Percentiles rank a stretch among this genome's conserved stretches.
phyloP scores from a whole-genome alignment of 2,329 filamentous ascomycete genomes.

The Verticillium tricorpus region DNA sequence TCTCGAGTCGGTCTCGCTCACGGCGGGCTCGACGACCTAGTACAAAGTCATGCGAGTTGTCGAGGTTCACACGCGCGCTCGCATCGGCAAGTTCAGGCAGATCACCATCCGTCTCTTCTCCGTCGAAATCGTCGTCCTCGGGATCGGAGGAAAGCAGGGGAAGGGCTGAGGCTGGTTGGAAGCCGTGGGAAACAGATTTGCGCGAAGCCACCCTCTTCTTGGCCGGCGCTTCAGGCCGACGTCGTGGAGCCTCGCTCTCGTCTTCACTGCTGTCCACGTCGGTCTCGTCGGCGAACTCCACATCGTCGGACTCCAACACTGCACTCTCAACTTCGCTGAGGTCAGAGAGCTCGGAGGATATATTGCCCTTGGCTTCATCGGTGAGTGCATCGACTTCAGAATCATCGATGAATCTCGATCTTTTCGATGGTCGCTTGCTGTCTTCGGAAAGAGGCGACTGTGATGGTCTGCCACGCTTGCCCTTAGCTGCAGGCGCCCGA shows the following conservation, averaged over 20 bases:
- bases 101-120: slow-evolving; percentile 1
- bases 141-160: not conserved
- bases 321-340: slow-evolving; percentile 7
- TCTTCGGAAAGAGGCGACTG: not conserved
- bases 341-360: not conserved
- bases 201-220: not conserved
- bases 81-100: slow-evolving; percentile 1
- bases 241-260: slow-evolving; percentile 3
- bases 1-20: slow-evolving; percentile 65
- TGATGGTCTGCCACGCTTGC: not conserved
- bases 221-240: not conserved
- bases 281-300: slow-evolving; percentile 13
- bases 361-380: not conserved
- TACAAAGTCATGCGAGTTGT: not conserved
- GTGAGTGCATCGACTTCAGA: not conserved
- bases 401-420: not conserved
- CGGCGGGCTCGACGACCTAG: slow-evolving; percentile 17
- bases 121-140: slow-evolving; percentile 1
- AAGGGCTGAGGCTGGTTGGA: not conserved
- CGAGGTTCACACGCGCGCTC: slow-evolving; percentile 13
- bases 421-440: slow-evolving; percentile 1
- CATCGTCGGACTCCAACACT: slow-evolving; percentile 7
- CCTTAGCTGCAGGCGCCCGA: slow-evolving; percentile 3
- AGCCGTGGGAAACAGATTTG: not conserved
- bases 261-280: slow-evolving; percentile 12